phyloP scores from a whole-genome alignment of 2,329 filamentous ascomycete species.

The Chalaropsis ovoidea region DNA sequence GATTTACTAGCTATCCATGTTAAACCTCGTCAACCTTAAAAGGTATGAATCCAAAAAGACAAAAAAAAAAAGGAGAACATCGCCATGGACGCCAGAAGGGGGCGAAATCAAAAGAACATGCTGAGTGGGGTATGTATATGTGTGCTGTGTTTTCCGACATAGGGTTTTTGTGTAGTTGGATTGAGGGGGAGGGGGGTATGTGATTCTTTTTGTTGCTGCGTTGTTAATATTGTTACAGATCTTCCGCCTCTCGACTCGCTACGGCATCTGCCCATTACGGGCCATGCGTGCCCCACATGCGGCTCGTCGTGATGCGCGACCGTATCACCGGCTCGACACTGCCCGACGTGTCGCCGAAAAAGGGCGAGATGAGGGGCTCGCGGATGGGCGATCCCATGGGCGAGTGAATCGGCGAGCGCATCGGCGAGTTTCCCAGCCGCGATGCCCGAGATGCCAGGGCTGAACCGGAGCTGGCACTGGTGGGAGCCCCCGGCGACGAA shows the following conservation, averaged over 20 bases:
- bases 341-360: constrained; percentile 9
- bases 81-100: not conserved
- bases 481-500: constrained; percentile 4
- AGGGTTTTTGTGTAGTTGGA: not conserved
- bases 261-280: not conserved
- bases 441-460: not conserved
- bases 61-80: not conserved
- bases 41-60: not conserved
- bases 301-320: constrained; percentile 22
- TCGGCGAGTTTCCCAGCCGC: constrained; percentile 17
- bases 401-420: constrained; percentile 25
- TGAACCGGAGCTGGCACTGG: not conserved
- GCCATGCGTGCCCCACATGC: constrained; percentile 18
- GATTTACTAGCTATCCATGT: constrained; percentile 6
- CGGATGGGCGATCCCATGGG: constrained; percentile 22
- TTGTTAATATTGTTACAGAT: constrained; percentile 4
- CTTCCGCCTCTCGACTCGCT: not conserved
- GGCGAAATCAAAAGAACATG: constrained; percentile 4
- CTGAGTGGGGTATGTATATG: constrained; percentile 9
- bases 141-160: constrained; percentile 3
- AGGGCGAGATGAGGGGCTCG: constrained; percentile 15
- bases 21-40: not conserved
- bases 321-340: constrained; percentile 12
- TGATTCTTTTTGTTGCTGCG: not conserved
- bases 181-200: not conserved